Percentiles rank a stretch among this genome's conserved stretches.
These are phyloP conservation scores for Nannizziopsis barbatae DNA, from an alignment of 2,329 filamentous ascomycete genomes.

Conservation along the genomic window DNA sequence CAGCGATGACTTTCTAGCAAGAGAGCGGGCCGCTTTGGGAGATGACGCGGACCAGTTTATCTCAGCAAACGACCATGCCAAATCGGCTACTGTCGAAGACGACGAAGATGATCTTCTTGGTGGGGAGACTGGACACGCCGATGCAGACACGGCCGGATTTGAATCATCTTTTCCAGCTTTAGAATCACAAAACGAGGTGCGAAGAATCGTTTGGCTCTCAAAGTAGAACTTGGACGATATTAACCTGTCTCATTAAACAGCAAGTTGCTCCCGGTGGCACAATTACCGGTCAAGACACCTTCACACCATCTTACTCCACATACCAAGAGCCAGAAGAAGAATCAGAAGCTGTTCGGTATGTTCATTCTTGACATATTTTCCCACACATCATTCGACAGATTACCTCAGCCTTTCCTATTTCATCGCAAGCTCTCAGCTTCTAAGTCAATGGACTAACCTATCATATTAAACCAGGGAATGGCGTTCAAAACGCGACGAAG, in stretches of 20 bases:
- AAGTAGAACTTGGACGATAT: background rate
- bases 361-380: background rate
- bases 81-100: conserved; percentile 51
- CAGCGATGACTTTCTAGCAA: conserved; percentile 74
- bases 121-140: conserved; percentile 27
- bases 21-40: conserved; percentile 80
- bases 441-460: background rate
- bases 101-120: conserved; percentile 60
- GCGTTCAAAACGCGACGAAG: conserved; percentile 78
- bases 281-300: conserved; percentile 62
- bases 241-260: conserved; percentile 32
- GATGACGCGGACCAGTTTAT: conserved; percentile 89
- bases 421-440: background rate
- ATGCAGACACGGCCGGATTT: conserved; percentile 51
- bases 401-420: too few species aligned
- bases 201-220: conserved; percentile 12
- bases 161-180: conserved; percentile 88
- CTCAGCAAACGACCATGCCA: conserved; percentile 54
- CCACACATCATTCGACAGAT: background rate
- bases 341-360: conserved; percentile 64
- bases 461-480: conserved; percentile 49
- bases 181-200: conserved; percentile 59
- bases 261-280: conserved; percentile 62
- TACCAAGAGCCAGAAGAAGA: conserved; percentile 61
- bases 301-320: conserved; percentile 42